Base-by-base conservation (phyloP, 345 rosid species). In the Brassica rapa region DNA sequence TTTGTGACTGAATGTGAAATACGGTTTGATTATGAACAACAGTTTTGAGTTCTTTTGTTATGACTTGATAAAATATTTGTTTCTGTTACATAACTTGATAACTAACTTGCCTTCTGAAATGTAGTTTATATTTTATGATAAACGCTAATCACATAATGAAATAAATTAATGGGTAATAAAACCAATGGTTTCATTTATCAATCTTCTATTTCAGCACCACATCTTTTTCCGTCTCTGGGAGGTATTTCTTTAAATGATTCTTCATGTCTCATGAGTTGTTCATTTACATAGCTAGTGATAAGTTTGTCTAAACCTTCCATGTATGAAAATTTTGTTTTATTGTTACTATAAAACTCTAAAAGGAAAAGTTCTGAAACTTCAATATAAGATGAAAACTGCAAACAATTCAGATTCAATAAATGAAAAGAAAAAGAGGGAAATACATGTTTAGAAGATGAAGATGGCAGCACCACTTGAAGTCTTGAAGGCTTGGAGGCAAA, bases 401-500 rank as follows among this genome's bases (percentile, higher is more conserved):
- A 43, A 78, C 62, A 66, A 43, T 69, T 46, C 63, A 43, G 49
- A 46, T 41, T 4, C 9, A 65, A 37, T 37, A 29, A 69, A n/a
- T 32, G 2, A 0, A 14, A 14, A 25, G 24, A 4, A 6, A 51
- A n/a, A 35, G 57, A 4, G 51, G 51, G 12, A 59, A 49, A 62
- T 15, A 24, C 8, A 23, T 51, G 70, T 30, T 82, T 86, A 89
- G 65, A 93, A 73, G 77, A 90, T 91, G 88, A 95, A 85, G 79
- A 93, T 91, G 33, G 98, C 99, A 10, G 99, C 96, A 35, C 99
- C 99, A 30, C 99, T 91, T 53, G 99, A 93, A 4, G 99, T 98
- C 87, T 93, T 95, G 99, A 93, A 4, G 99, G 99, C 87, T 93
- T 95, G 43, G 99, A 95, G 19, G 99, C 99, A 23, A 95, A 95